A percentile compares a stretch with the other conserved stretches of the same genome.
Evolutionary conservation across 495 filamentous ascomycete genomes (phyloP).

Genomic region (Aspergillus affinis): DNA sequence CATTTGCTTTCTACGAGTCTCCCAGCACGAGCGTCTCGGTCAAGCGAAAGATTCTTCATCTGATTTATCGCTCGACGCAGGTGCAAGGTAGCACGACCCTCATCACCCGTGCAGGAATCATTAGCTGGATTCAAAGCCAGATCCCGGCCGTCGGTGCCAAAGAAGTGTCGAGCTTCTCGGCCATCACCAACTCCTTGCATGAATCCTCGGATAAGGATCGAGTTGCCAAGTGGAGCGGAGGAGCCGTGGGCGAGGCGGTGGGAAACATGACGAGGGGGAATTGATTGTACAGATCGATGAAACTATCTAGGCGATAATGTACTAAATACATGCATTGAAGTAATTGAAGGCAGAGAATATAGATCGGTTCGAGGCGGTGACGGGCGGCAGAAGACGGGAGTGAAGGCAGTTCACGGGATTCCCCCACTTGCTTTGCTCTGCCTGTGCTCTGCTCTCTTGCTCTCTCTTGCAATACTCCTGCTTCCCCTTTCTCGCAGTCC

Average conservation of each 20-base stretch:
- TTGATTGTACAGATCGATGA: background rate
- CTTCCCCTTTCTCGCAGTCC: background rate
- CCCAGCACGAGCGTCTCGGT: slow-evolving; percentile 58
- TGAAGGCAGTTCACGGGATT: too few species aligned
- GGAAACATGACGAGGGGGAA: slow-evolving; percentile 24
- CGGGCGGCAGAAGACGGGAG: too few species aligned
- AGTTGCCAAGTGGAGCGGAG: slow-evolving; percentile 66
- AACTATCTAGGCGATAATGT: too few species aligned
- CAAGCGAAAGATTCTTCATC: slow-evolving; percentile 66
- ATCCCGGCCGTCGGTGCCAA: slow-evolving; percentile 44
- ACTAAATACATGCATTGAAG: too few species aligned
- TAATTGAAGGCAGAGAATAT: too few species aligned
- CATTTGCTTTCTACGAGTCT: slow-evolving; percentile 70
- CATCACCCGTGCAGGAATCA: slow-evolving; percentile 76
- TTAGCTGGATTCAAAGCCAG: slow-evolving; percentile 75
- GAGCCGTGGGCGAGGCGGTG: slow-evolving; percentile 35
- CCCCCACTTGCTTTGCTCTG: background rate
- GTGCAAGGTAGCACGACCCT: slow-evolving; percentile 83
- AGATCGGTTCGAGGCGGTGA: too few species aligned
- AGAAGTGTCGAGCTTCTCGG: slow-evolving; percentile 49
- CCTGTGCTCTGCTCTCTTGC: too few species aligned
- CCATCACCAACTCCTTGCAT: slow-evolving; percentile 61
- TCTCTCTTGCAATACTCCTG: too few species aligned
- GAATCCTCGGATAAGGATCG: slow-evolving; percentile 68
- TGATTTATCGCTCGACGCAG: slow-evolving; percentile 69